Base-by-base conservation (phyloP, 108 stramenopile genomes). In the Epipyxis sp. region DNA sequence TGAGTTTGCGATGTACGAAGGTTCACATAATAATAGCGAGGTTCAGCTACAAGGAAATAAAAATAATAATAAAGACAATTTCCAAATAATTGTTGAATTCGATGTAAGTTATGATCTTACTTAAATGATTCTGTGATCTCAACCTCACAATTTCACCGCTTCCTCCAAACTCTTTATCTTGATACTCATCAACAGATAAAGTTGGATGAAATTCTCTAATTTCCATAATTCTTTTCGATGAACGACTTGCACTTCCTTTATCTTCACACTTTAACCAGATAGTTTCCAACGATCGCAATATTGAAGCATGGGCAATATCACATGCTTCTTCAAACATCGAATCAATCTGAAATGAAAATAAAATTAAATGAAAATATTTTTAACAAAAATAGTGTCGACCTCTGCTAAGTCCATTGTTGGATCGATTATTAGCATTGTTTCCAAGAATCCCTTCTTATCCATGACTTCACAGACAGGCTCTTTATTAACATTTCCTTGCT, bases 1-100 rank as follows among this genome's bases (percentile, higher is more conserved):
- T 74, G 71, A 34, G 71, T 30, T 6, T 30, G 16, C 34, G 29
- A 42, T 6, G 71, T 74, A 34, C 20, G 46, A 29, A 46, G 25
- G 34, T 74, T 74, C 3, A 54, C 44, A 3, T 6, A 74, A 42
- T 43, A 74, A 10, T 54, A 16, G 10, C 71, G 71, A 74, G 40
- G 40, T 27, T 16, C 34, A 32, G 30, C 61, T 37, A 65, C 6
- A 32, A 6, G n/a, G n/a, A n/a, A n/a, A n/a, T n/a, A n/a, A n/a
- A n/a, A n/a, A n/a, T n/a, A n/a, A n/a, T n/a, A n/a, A n/a, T n/a
- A n/a, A n/a, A n/a, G n/a, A n/a, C n/a, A n/a, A n/a, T n/a, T n/a
- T n/a, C n/a, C n/a, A n/a, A n/a, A n/a, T n/a, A n/a, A n/a, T n/a
- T n/a, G n/a, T n/a, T n/a, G n/a, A n/a, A n/a, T n/a, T n/a, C n/a